Conservation (phyloP, 352 stramenopile species). For the Phytopythium vexans region DNA sequence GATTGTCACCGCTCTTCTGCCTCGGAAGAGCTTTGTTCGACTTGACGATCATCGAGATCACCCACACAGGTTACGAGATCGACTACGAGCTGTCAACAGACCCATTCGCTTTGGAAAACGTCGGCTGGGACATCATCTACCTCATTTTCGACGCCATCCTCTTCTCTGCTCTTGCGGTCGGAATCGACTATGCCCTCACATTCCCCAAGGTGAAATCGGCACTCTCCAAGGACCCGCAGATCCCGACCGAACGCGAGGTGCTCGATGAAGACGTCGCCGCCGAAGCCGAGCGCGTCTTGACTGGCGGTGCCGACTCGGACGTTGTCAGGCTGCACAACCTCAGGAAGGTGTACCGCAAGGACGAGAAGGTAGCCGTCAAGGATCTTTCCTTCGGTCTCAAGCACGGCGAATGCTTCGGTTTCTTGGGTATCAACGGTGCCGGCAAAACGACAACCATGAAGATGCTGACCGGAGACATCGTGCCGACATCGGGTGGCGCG, state of each 20-base stretch:
- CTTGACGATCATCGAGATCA: conserved; percentile 25
- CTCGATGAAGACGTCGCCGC: conserved; percentile 42
- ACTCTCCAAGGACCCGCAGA: conserved; percentile 47
- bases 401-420: conserved; percentile 88
- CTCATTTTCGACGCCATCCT: conserved; percentile 38
- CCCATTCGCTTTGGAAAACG: conserved; percentile 43
- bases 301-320: conserved; percentile 31
- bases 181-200: conserved; percentile 55
- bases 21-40: conserved; percentile 50
- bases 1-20: conserved; percentile 57
- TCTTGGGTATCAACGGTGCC: conserved; percentile 90
- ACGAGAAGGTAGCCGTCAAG: conserved; percentile 70
- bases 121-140: conserved; percentile 57
- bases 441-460: conserved; percentile 93
- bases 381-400: conserved; percentile 76
- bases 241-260: conserved; percentile 21
- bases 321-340: conserved; percentile 57
- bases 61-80: conserved; percentile 2
- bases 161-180: conserved; percentile 37
- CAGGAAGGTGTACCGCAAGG: conserved; percentile 90
- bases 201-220: conserved; percentile 60
- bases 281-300: conserved; percentile 30
- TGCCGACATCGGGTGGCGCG: conserved; percentile 30
- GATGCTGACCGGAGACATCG: conserved; percentile 85
- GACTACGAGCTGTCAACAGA: conserved; percentile 9